phyloP scores from a whole-genome alignment of 192 early-diverging fungal species.

The Paraglomus occultum region DNA sequence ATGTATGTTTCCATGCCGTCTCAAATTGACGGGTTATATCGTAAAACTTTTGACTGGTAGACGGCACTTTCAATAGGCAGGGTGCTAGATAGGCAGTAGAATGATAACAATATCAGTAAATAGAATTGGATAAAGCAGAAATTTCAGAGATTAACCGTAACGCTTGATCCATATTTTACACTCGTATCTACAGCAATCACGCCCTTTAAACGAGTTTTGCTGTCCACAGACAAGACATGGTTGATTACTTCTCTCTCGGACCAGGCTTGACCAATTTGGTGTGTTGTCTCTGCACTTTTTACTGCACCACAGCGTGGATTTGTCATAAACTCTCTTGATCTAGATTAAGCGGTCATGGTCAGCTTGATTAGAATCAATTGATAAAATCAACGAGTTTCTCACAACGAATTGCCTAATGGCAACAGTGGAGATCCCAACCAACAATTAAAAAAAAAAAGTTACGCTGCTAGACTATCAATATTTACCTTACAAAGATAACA shows the following conservation, averaged over 20 bases:
- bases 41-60: slow-evolving; percentile 15
- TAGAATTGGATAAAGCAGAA: background rate
- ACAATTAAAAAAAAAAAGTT: background rate
- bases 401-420: background rate
- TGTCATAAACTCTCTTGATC: too few relatives aligned
- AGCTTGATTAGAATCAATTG: background rate
- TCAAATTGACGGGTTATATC: slow-evolving; percentile 26
- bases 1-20: slow-evolving; percentile 24
- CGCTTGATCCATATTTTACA: background rate
- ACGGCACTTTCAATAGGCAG: slow-evolving; percentile 12
- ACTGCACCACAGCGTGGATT: slow-evolving; percentile 20
- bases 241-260: slow-evolving; percentile 1
- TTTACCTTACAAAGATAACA: background rate
- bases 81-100: slow-evolving; percentile 1
- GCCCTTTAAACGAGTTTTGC: background rate
- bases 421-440: background rate
- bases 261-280: slow-evolving; percentile 14
- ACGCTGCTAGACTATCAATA: background rate
- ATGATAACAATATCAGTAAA: background rate
- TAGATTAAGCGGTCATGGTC: background rate
- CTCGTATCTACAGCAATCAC: slow-evolving; percentile 9
- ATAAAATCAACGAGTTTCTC: background rate
- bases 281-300: slow-evolving; percentile 18
- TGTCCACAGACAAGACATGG: slow-evolving; percentile 9
- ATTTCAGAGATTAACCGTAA: background rate